Base-by-base conservation (phyloP, 208 protist species). In the Tritrichomonas foetus region DNA sequence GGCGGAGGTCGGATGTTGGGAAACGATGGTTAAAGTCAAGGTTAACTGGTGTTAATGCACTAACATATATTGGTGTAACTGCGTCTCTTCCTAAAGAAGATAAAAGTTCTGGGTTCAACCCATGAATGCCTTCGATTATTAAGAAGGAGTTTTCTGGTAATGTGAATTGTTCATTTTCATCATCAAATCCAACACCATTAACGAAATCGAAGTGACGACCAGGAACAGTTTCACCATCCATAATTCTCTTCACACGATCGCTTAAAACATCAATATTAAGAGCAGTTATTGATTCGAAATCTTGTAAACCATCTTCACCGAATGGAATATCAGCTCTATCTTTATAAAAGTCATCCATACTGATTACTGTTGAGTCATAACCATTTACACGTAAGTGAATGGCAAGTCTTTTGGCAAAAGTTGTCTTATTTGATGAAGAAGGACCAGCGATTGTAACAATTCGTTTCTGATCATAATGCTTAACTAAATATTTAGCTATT, bases 371-470 rank as follows among this genome's bases (percentile, higher is more conserved):
- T 50, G 89, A 36, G 5, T 72, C 55, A 64, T 53, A 50, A 49
- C 89, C 89, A 36, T 11, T 36, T 9, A 69, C 55, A 53, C 39
- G 55, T 14, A 93, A 41, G 11, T 33, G 33, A 49, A 93, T 93
- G 13, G 50, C 20, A 20, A 93, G 41, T 50, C 57, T 66, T 27
- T 69, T 72, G 20, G 89, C 89, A 49, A 93, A 93, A 47, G 89
- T 93, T 3, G 89, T 93, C 55, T 93, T 93, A 41, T 69, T 69
- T 44, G 55, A 72, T 5, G 89, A 69, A n/a, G 55, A 72, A n/a
- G 50, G 50, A 49, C 89, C 89, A 11, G 55, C 57, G 36, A 93
- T 93, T 66, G 57, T 72, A 41, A 93, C 50, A n/a, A 93, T 44
- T 72, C 33, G 66, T 16, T 89, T 89, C 1, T 89, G n/a, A 2